Evolutionary conservation across 2,329 filamentous ascomycete species (phyloP).

Genomic region (Hypoxylon sp.): DNA sequence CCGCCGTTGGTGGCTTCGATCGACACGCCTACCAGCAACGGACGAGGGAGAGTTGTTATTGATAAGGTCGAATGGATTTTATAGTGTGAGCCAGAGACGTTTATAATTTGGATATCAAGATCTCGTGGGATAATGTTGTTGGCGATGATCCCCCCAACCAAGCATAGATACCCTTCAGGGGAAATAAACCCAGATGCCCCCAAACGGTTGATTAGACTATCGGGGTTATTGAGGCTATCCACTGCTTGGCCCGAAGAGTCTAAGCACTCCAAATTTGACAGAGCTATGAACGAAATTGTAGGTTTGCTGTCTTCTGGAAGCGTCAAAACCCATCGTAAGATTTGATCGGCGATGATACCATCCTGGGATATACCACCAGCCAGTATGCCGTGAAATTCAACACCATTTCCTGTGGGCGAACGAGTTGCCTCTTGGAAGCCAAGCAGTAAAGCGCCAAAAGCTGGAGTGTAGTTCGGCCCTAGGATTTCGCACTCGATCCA

Average conservation of each 20-base stretch:
- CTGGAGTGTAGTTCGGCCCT: constrained; percentile 55
- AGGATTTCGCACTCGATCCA: constrained; percentile 63
- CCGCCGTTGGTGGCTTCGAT: constrained; percentile 63
- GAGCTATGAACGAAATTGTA: constrained; percentile 51
- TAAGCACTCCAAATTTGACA: constrained; percentile 14
- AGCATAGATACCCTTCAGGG: constrained; percentile 48
- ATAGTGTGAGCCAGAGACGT: constrained; percentile 52
- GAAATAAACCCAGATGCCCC: constrained; percentile 59
- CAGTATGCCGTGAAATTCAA: constrained; percentile 71
- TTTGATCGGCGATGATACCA: constrained; percentile 73
- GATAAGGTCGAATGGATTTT: constrained; percentile 48
- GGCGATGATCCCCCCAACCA: constrained; percentile 63
- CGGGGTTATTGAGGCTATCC: constrained; percentile 32
- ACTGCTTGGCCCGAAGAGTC: constrained; percentile 29
- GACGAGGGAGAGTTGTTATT: constrained; percentile 58
- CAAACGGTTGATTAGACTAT: constrained; percentile 56
- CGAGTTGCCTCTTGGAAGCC: constrained; percentile 51
- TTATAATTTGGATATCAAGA: constrained; percentile 67
- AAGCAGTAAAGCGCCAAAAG: constrained; percentile 63
- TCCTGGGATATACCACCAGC: constrained; percentile 79
- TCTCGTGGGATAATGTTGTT: constrained; percentile 60
- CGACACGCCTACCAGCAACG: constrained; percentile 80
- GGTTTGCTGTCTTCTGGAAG: constrained; percentile 48
- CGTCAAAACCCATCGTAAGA: constrained; percentile 74
- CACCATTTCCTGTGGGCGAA: constrained; percentile 45